Evolutionary conservation across 1,284 basidiomycete genomes (phyloP).

Genomic region (Boletus sp.): DNA sequence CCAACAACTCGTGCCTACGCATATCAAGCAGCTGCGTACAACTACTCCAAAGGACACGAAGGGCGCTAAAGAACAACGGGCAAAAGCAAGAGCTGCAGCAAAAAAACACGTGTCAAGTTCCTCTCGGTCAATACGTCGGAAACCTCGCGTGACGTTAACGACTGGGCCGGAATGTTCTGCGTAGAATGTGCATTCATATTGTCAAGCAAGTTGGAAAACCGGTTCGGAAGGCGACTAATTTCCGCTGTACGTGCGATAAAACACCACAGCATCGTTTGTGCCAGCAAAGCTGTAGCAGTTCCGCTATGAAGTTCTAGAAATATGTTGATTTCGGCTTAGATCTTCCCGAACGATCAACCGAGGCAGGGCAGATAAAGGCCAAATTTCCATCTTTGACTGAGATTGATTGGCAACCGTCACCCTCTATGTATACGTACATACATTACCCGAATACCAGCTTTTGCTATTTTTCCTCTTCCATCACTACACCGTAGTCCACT

Average conservation of each 20-base stretch:
- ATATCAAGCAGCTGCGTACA: constrained; percentile 84
- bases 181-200: neutral
- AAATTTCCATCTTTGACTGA: too few relatives aligned
- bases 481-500: neutral
- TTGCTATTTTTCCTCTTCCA: neutral
- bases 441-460: too few relatives aligned
- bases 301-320: neutral
- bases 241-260: neutral
- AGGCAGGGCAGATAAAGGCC: too few relatives aligned
- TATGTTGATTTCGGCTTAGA: neutral
- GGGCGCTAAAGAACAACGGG: constrained; percentile 60
- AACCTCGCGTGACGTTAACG: constrained; percentile 23
- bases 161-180: constrained; percentile 4
- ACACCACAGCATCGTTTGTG: neutral
- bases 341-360: too few relatives aligned
- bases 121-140: constrained; percentile 17
- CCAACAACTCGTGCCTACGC: constrained; percentile 58
- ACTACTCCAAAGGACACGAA: constrained; percentile 77
- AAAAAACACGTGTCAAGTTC: constrained; percentile 17
- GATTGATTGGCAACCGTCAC: too few relatives aligned
- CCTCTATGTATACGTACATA: too few relatives aligned
- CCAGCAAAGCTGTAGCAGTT: neutral
- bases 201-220: neutral
- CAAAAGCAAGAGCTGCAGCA: constrained; percentile 51
- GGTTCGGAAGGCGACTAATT: neutral